Evolutionary conservation across 768 basidiomycete species (phyloP), one percentile per base, ranked within the genome.

Genomic region (Xerocomellus intermedius): DNA sequence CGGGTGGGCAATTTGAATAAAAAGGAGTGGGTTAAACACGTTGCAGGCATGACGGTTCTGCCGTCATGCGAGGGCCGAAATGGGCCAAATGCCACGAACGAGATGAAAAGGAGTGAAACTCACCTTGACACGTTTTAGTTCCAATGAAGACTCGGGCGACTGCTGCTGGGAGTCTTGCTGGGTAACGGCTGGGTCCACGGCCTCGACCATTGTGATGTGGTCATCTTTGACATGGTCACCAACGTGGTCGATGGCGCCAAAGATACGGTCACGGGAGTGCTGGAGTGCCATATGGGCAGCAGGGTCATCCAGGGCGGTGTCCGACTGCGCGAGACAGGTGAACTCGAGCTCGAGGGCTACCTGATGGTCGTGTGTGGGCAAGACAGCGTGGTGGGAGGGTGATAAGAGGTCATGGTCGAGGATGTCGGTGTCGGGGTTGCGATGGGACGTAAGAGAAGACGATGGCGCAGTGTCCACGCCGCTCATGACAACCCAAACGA

Each of bases 101-200:
- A 48, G 44, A 62, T 54, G 48, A 45, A 55, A 58, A 59, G 46
- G 54, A 50, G 47, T 64, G 67, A 60, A 59, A 64, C 82, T 63
- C 68, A 85, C 87, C 81, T 89, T 91, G 75, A 91, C 89, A 82
- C 89, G 89, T 77, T 91, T 91, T 67, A 89, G 74, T 62, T 89
- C 89, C 65, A 86, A 82, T 63, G 87, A 85, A 48, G 78, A 75
- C 54, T 89, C 87, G 7, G 81, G 73, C 57, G 80, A 69, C 77
- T 81, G 87, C 42, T 84, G 84, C 63, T 81, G 81, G 26, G 76
- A 69, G 51, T 86, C 86, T 61, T 87, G 86, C 38, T 70, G 67
- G 32, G 67, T 69, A 50, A 72, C 75, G 49, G 71, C 71, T 14
- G 70, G 74, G 45, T 74, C 73, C 54, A 71, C 70, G 49, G 70